Evolutionary conservation across 108 stramenopile species (phyloP), one percentile per base, ranked within the genome.

Genomic region (Pseudonitzschia delicatissima): DNA sequence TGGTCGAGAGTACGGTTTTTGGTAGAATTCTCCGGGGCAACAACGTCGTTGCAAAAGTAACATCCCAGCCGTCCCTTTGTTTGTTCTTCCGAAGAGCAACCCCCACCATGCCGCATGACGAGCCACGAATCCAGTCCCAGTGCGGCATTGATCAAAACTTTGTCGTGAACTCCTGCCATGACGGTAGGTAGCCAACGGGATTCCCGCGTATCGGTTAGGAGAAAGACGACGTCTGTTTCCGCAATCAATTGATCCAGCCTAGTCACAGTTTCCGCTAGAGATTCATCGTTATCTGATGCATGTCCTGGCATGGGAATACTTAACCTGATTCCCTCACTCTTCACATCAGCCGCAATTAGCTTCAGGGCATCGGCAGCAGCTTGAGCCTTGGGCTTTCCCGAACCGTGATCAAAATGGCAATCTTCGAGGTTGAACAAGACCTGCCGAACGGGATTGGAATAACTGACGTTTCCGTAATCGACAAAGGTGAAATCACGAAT

Each of bases 221-320:
- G 49, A 75, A 92, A 96, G 1, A 96, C 91, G 18, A 95, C 97
- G 82, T 99, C 99, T 45, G 79, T 71, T 4, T 84, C 84, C 45
- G 82, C 60, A 15, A 99, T 73, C 32, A 97, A 64, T 26, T 52
- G 44, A 58, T 92, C 85, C 15, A 98, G 77, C 45, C 32, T 44
- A n/a, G 73, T 72, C 4, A 92, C 86, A n/a, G 89, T 86, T 45
- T 63, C 70, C 20, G 65, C 40, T 6, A 98, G 68, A 5, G 87
- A 72, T 49, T 86, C 89, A 35, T 61, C 87, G 21, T 87, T 84
- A 9, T 67, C 62, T 50, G 84, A 89, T 4, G 91, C 50, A 78
- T 99, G 99, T 8, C 99, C 99, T 0, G 99, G 99, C 99, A 99
- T 99, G 49, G 99, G 98, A 71, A 99, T 99, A 32, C 92, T 79